Percentiles rank a stretch among this genome's conserved stretches.
phyloP scores from a whole-genome alignment of 1,284 basidiomycete genomes.

The Inonotus obliquus region DNA sequence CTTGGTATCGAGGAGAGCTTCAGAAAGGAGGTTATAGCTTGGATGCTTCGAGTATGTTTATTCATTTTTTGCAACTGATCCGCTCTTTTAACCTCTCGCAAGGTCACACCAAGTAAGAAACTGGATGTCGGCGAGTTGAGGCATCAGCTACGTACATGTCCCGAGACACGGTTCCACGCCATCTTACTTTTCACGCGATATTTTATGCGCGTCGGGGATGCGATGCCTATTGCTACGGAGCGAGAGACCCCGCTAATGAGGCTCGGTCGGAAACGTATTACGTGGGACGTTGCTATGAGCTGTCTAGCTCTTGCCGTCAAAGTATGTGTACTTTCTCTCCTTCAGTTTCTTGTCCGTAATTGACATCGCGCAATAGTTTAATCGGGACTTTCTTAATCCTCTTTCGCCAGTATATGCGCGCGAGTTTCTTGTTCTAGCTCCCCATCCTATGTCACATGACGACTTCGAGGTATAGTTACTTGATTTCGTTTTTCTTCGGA shows the following conservation, averaged over 20 bases:
- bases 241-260: constrained; percentile 18
- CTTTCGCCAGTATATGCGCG: constrained; percentile 21
- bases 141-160: constrained; percentile 12
- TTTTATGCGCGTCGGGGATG: constrained; percentile 16
- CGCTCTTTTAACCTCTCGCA: neutral
- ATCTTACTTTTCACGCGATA: constrained; percentile 17
- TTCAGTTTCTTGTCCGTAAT: neutral
- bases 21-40: constrained; percentile 8
- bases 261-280: constrained; percentile 12
- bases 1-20: constrained; percentile 14
- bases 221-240: constrained; percentile 14
- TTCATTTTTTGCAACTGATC: neutral
- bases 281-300: constrained; percentile 19
- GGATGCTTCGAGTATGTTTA: constrained; percentile 16
- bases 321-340: neutral
- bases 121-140: constrained; percentile 7
- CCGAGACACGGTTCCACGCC: constrained; percentile 18
- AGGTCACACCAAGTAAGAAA: constrained; percentile 18
- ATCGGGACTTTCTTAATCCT: constrained; percentile 22
- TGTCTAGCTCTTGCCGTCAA: constrained; percentile 18
- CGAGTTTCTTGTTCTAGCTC: constrained; percentile 24
- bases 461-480: constrained; percentile 22
- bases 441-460: constrained; percentile 23
- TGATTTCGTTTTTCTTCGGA: no score
- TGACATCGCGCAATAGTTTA: constrained; percentile 17